These are phyloP conservation scores for Exophiala aquamarina DNA, from an alignment of 2,329 filamentous ascomycete genomes.

Conservation along the genomic window DNA sequence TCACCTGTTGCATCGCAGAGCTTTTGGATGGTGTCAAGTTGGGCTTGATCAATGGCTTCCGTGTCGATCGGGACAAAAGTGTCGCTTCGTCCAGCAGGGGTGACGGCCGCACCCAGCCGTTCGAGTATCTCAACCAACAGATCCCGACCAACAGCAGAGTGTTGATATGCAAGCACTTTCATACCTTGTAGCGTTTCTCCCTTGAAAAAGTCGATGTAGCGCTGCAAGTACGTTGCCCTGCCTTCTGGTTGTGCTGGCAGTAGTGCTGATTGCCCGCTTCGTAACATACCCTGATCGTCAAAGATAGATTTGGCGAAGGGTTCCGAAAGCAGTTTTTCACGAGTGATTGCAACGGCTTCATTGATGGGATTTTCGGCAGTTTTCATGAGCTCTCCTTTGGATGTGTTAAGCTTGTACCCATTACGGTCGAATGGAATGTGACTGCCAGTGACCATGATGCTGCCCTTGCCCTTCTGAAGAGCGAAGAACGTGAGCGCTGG, in stretches of 20 bases:
- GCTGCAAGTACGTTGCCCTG: constrained; percentile 31
- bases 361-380: constrained; percentile 35
- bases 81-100: constrained; percentile 34
- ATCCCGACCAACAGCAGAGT: constrained; percentile 37
- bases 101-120: constrained; percentile 32
- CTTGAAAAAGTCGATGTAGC: constrained; percentile 34
- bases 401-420: constrained; percentile 37
- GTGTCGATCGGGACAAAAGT: constrained; percentile 38
- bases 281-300: constrained; percentile 32
- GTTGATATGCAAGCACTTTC: constrained; percentile 35
- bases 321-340: constrained; percentile 24
- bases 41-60: constrained; percentile 35
- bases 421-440: constrained; percentile 38
- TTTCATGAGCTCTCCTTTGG: constrained; percentile 35
- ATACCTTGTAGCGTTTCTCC: constrained; percentile 31
- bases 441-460: constrained; percentile 38
- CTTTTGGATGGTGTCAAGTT: constrained; percentile 32
- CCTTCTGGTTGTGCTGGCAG: constrained; percentile 24
- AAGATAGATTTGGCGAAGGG: constrained; percentile 30
- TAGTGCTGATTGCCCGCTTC: constrained; percentile 20
- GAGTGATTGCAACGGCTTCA: constrained; percentile 28
- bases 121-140: constrained; percentile 33
- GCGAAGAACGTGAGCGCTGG: constrained; percentile 34
- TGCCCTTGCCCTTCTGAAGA: constrained; percentile 32
- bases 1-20: constrained; percentile 29